Evolutionary conservation across 2,329 filamentous ascomycete genomes (phyloP).

Genomic region (Claviceps arundinis): DNA sequence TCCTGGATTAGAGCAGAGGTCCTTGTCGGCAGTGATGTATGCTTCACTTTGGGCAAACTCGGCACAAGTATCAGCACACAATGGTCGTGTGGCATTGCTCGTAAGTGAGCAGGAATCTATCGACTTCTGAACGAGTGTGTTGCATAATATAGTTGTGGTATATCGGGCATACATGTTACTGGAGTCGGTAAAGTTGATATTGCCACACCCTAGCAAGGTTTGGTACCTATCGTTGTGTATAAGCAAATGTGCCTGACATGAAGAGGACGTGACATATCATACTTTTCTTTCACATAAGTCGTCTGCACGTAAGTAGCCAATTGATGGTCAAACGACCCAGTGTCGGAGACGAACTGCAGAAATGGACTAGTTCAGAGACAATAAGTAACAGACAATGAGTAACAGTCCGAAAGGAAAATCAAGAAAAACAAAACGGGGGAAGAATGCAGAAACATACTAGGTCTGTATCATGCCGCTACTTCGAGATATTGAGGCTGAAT

Average conservation of each 20-base stretch:
- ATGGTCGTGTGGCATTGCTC: slow-evolving; percentile 49
- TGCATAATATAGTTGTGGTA: slow-evolving; percentile 85
- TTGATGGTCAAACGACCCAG: slow-evolving; percentile 62
- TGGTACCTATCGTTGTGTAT: slow-evolving; percentile 50
- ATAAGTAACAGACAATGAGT: neutral
- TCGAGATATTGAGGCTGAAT: slow-evolving; percentile 57
- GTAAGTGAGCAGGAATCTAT: slow-evolving; percentile 54
- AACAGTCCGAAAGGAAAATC: neutral
- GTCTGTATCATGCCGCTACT: slow-evolving; percentile 40
- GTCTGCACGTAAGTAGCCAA: slow-evolving; percentile 60
- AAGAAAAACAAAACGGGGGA: neutral
- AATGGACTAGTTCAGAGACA: slow-evolving; percentile 52
- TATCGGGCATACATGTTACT: slow-evolving; percentile 82
- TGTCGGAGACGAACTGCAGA: slow-evolving; percentile 65
- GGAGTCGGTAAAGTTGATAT: slow-evolving; percentile 64
- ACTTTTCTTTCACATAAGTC: slow-evolving; percentile 69
- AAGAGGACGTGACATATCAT: slow-evolving; percentile 11
- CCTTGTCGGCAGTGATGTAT: slow-evolving; percentile 60
- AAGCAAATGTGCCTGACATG: neutral
- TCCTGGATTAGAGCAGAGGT: slow-evolving; percentile 56
- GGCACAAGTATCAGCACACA: slow-evolving; percentile 84
- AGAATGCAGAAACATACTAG: slow-evolving; percentile 41
- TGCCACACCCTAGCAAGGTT: slow-evolving; percentile 64
- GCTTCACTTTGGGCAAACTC: slow-evolving; percentile 82
- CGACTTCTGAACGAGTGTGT: slow-evolving; percentile 85